Base-by-base conservation (phyloP, 495 filamentous ascomycete genomes). In the Echria macrotheca region DNA sequence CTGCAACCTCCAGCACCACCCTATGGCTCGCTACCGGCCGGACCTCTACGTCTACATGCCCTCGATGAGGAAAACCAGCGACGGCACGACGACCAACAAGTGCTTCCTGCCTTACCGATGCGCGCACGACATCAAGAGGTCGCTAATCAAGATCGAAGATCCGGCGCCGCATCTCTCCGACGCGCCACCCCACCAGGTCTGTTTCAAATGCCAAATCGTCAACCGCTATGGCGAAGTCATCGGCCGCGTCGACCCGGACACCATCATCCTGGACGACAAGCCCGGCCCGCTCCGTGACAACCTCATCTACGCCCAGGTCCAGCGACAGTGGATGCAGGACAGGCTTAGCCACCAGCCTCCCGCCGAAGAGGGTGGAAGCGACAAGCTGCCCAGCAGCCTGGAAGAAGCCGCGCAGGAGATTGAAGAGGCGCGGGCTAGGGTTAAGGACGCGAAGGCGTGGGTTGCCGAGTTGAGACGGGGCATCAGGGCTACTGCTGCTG, bases 201-300 rank as follows among this genome's bases (percentile, higher is more conserved):
- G 43, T 28, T 5, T 15, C 14, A 9, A 0, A 5, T 46, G 43
- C 43, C 11, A 19, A 7, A 17, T 46, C 18, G 6, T 46, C 17
- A 46, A 46, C 28, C 14, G 7, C n/a, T 46, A 33, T 18, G 43
- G 29, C 29, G 43, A 46, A 25, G 12, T 10, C 8, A 25, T 46
- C 25, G 43, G 26, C 1, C 2, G 18, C 9, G 1, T 46, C 6
- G 28, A 46, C 21, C 15, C n/a, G 26, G 26, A 23, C 5, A 11
- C 4, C 17, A 18, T 46, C 7, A 26, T 46, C 12, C 26, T 12
- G 3, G 43, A 46, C n/a, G 10, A 7, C 2, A 23, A 12, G 7
- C 4, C 26, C 26, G 43, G 43, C n/a, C 29, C 29, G 26, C 17
- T 46, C 26, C 1, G 39, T 17, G 36, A 39, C 17, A 1, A 39